Evolutionary conservation across 1,139 yeast genomes (phyloP), one percentile per base, ranked within the genome.

Genomic region (Debaryomyces nepalensis): DNA sequence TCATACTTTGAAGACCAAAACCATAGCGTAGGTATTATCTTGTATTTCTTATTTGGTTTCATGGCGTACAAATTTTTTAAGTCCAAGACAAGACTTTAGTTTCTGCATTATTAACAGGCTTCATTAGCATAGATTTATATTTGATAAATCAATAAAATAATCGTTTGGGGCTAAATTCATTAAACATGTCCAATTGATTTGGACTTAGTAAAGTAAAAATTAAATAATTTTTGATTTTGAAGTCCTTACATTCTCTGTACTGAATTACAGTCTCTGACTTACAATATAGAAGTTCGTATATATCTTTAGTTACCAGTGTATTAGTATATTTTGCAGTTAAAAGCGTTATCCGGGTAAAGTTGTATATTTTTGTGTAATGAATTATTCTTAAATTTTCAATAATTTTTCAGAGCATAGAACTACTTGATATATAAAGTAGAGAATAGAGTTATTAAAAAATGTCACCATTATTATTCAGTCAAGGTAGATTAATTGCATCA

Each of bases 21-120:
- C 14, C 21, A 33, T 5, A 43, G 45, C 7, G 40, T 50, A 4
- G 60, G 60, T 0, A 8, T 49, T 9, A 58, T 55, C 3, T 42
- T 54, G 12, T 56, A 53, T 40, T 22, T 51, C 22, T 37, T 54
- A 7, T 33, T 54, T 29, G 57, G 51, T 37, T 42, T 55, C 32
- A 39, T 56, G 18, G 47, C 59, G 27, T 42, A 43, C 32, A 42
- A 52, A 30, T 57, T 49, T 42, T 37, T 49, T 24, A 55, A 46
- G 36, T 47, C 42, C 41, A 46, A 48, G 33, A 46, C 40, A 6
- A 31, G 42, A 40, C 31, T 40, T 24, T 45, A 35, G 34, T 5
- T 20, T 9, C 20, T 15, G 33, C 34, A 30, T 32, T 12, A 16
- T 16, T 10, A 14, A 21, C n/a, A 22, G 5, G 16, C 12, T 8